Base-by-base conservation (phyloP, 2,329 filamentous ascomycete genomes). In the Neodidymelliopsis sp. region DNA sequence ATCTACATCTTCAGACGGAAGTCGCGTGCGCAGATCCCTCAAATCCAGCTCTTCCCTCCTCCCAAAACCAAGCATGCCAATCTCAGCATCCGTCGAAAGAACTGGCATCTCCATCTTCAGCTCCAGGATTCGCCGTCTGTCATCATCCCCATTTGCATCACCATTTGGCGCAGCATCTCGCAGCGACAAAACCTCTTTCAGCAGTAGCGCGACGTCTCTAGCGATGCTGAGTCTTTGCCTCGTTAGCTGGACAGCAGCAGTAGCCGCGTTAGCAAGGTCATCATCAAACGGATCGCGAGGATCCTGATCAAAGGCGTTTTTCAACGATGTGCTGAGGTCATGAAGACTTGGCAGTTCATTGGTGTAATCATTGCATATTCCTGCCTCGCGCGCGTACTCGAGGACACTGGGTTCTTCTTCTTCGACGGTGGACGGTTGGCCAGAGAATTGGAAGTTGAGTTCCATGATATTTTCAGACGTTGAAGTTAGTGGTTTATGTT, bases 51-150 rank as follows among this genome's bases (percentile, higher is more conserved):
- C 41, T 6, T 55, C 41, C 7, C 37, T 46, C 20, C 45, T 63
- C 12, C 63, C 65, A 49, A 81, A 76, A 3, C 51, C 50, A n/a
- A 65, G 52, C 41, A 80, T 53, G 55, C 81, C 79, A 18, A 74
- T 56, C 25, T 78, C 74, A 51, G 76, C 67, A 53, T 81, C 77
- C 3, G 67, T 71, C 3, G n/a, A 43, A 6, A 83, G 65, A 0
- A 82, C 39, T 2, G 81, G 80, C 25, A 74, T 46, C 41, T 82
- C 78, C 8, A 76, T 48, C 52, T 77, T 81, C 27, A 77, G 41
- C 12, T 60, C 23, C 36, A 23, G 38, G 63, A 60, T 13, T 31
- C 58, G 45, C 44, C 44, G 53, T 45, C 62, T 31, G 56, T 47
- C 16, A 35, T 47, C 55, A 10, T 30, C 3, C 15, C 24, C 8